A percentile compares a stretch with the other conserved stretches of the same genome.
Evolutionary conservation across 2,329 filamentous ascomycete genomes (phyloP).

Genomic region (Onygenales sp.): DNA sequence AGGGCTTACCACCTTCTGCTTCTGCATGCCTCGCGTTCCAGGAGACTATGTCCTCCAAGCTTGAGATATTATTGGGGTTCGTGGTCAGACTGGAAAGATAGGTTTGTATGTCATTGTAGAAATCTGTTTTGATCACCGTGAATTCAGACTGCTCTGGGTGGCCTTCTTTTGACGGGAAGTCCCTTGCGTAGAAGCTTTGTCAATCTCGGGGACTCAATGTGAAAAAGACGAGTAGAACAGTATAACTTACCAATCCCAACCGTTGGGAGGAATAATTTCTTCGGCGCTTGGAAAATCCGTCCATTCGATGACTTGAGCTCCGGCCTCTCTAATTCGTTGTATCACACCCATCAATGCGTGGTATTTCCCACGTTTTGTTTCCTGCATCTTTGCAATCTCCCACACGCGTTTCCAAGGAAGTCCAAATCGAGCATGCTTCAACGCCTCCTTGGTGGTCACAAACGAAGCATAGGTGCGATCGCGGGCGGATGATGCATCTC

Average conservation of each 20-base stretch:
- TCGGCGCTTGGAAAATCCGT: slow-evolving; percentile 58
- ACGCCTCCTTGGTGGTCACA: slow-evolving; percentile 42
- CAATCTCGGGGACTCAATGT: background rate
- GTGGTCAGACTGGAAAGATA: slow-evolving; percentile 51
- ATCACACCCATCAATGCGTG: slow-evolving; percentile 43
- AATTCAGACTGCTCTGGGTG: slow-evolving; percentile 56
- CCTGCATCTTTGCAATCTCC: slow-evolving; percentile 48
- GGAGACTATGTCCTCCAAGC: slow-evolving; percentile 55
- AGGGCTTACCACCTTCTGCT: slow-evolving; percentile 56
- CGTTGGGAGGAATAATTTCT: slow-evolving; percentile 52
- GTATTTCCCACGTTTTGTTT: slow-evolving; percentile 31
- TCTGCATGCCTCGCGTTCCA: slow-evolving; percentile 56
- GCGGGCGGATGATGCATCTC: background rate
- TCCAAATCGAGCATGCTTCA: slow-evolving; percentile 57
- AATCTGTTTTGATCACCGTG: slow-evolving; percentile 58
- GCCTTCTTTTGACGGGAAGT: slow-evolving; percentile 4
- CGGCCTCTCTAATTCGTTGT: slow-evolving; percentile 46
- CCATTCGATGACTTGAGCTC: slow-evolving; percentile 58
- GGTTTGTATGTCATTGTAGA: slow-evolving; percentile 51
- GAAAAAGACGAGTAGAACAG: background rate
- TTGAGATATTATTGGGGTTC: slow-evolving; percentile 49
- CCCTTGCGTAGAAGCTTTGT: background rate
- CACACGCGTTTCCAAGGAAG: slow-evolving; percentile 65
- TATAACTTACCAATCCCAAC: slow-evolving; percentile 61
- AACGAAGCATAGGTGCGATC: slow-evolving; percentile 42